These are phyloP conservation scores for Sporothrix dimorphospora DNA, from an alignment of 2,329 filamentous ascomycete genomes.

Conservation along the genomic window DNA sequence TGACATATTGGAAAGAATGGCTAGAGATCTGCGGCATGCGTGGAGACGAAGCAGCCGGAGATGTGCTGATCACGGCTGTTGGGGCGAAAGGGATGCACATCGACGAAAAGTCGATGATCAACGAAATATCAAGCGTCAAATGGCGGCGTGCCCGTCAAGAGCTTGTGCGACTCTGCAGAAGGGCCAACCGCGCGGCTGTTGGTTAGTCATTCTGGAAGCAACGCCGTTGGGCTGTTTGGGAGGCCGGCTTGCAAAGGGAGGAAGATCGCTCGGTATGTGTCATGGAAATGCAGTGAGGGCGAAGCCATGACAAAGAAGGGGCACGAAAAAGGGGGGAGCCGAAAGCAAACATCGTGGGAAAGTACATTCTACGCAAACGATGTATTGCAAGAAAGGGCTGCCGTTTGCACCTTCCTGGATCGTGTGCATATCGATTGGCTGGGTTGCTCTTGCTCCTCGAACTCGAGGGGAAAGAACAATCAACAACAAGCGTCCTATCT, in stretches of 20 bases:
- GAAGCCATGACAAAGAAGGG: neutral
- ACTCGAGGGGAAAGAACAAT: conserved; percentile 4
- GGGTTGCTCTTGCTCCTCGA: neutral
- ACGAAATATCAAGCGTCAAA: neutral
- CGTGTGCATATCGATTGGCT: neutral
- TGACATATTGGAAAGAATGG: neutral
- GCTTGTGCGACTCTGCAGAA: neutral
- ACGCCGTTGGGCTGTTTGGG: neutral
- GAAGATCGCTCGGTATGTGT: neutral
- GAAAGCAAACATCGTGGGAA: neutral
- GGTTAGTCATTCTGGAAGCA: neutral
- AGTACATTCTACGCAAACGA: neutral
- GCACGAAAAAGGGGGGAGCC: neutral
- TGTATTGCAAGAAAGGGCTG: neutral
- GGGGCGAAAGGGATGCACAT: neutral
- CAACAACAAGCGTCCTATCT: neutral
- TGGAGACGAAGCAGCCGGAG: too few relatives aligned
- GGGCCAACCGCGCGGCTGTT: neutral
- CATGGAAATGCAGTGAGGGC: neutral
- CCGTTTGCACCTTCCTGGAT: neutral
- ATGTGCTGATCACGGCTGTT: neutral
- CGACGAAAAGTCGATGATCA: neutral
- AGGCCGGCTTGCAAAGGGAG: neutral
- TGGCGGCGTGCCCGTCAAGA: neutral
- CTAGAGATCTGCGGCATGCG: neutral